Evolutionary conservation across 2,329 filamentous ascomycete genomes (phyloP), one percentile per base, ranked within the genome.

Genomic region (Penicillium sp.): DNA sequence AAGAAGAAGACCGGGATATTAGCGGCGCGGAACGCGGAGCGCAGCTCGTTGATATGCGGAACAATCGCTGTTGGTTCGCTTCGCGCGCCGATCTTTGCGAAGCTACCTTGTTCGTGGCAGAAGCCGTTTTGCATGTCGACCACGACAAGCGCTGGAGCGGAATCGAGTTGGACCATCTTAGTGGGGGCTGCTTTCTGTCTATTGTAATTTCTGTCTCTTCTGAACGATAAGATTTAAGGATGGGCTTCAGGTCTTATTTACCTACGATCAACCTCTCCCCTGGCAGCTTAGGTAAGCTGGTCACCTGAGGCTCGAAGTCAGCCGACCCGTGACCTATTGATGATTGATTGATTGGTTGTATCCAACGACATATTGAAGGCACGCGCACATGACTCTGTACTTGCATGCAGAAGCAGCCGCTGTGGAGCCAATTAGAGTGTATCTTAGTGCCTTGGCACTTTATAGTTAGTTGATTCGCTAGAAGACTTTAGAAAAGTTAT

Each of bases 81-180:
- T 35, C 24, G 51, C 42, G 16, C 14, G 42, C 51, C 51, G 18
- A 53, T 3, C 40, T 53, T 53, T 46, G 51, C 51, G 40, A 53
- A 53, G 51, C 51, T 53, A 53, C 51, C 51, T 53, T 47, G 51
- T 53, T 53, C 42, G 51, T 53, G 51, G 51, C 51, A 53, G 51
- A 53, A 53, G 51, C 51, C 51, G 14, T 53, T 53, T 46, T 53
- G 51, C 51, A 53, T 53, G 40, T 53, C 51, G 28, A 53, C 51
- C 42, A 53, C 51, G 18, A 53, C 18, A 53, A 53, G 40, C 16
- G 51, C 51, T 35, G 40, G 51, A 46, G 51, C 28, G 40, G 40
- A 53, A 46, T 53, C 51, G 51, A 53, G 51, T 47, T 53, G 40
- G 26, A 53, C 51, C 51, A 53, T 53, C 26, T 53, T 53, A 33